Percentiles rank a stretch among this genome's conserved stretches.
Evolutionary conservation across 2,329 filamentous ascomycete species (phyloP).

Genomic region (Fusarium praegraminearum): DNA sequence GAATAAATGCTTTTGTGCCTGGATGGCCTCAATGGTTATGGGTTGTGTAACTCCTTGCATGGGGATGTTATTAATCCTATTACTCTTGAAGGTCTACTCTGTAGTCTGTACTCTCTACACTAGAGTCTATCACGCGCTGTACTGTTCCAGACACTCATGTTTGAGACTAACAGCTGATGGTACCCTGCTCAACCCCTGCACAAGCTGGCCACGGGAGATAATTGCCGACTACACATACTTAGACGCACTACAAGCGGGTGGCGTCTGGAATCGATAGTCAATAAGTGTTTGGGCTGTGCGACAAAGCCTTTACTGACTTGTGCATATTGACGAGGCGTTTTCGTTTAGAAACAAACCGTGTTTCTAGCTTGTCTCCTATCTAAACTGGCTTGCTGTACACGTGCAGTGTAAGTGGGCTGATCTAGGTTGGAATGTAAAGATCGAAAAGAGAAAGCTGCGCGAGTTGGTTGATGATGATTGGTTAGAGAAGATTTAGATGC

Average conservation of each 20-base stretch:
- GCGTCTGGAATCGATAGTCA: neutral
- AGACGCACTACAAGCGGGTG: neutral
- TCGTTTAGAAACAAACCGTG: neutral
- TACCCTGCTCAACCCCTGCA: slow-evolving; percentile 16
- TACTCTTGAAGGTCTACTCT: neutral
- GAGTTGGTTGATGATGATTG: slow-evolving; percentile 26
- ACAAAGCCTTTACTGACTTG: slow-evolving; percentile 9
- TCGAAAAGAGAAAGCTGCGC: slow-evolving; percentile 24
- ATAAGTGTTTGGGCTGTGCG: slow-evolving; percentile 4
- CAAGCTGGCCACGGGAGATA: slow-evolving; percentile 2
- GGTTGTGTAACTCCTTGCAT: neutral
- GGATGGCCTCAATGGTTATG: neutral
- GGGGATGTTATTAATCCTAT: neutral
- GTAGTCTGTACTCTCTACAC: neutral
- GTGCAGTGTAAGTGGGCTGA: neutral
- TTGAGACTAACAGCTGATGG: neutral
- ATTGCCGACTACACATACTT: slow-evolving; percentile 4
- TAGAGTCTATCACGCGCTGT: neutral
- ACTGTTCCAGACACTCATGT: neutral
- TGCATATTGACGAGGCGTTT: slow-evolving; percentile 10
- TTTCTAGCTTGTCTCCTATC: neutral
- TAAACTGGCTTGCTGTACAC: neutral
- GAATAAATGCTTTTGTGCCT: neutral
- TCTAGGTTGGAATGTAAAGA: neutral
- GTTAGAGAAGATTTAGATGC: neutral